Evolutionary conservation across 176 grass and related monocot species (phyloP).

Genomic region (Oryza officinalis): DNA sequence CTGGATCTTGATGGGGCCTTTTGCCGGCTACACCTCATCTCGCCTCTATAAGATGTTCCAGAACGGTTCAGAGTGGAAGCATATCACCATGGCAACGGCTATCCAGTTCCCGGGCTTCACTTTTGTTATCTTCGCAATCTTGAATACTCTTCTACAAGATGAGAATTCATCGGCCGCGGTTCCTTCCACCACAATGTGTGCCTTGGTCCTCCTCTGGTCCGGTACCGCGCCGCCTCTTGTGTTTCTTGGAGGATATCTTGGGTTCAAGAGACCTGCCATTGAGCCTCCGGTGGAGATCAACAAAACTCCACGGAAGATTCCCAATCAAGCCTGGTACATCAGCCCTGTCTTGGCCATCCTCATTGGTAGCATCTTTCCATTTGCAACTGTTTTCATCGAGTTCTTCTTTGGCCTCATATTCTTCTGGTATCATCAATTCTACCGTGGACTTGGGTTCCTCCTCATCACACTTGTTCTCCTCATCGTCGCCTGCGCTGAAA

Average conservation of each 20-base stretch:
- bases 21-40: conserved; percentile 43
- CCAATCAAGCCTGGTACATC: conserved; percentile 47
- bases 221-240: conserved; percentile 39
- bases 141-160: conserved; percentile 39
- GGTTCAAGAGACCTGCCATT: conserved; percentile 38
- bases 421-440: conserved; percentile 37
- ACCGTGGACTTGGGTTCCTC: conserved; percentile 43
- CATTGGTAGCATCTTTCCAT: conserved; percentile 38
- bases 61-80: conserved; percentile 46
- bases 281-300: conserved; percentile 42
- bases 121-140: conserved; percentile 34
- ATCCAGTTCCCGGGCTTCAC: conserved; percentile 33
- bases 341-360: conserved; percentile 36
- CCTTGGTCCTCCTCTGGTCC: conserved; percentile 42
- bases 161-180: conserved; percentile 45
- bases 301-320: conserved; percentile 40
- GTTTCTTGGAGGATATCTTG: conserved; percentile 43
- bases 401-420: conserved; percentile 32
- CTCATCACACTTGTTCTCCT: conserved; percentile 40
- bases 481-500: conserved; percentile 38
- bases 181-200: conserved; percentile 42
- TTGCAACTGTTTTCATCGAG: conserved; percentile 37
- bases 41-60: conserved; percentile 44
- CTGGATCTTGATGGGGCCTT: conserved; percentile 40
- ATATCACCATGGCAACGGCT: conserved; percentile 33